Evolutionary conservation across 495 filamentous ascomycete genomes (phyloP), one percentile per base, ranked within the genome.

Genomic region (Beverwykella pulmonaria): DNA sequence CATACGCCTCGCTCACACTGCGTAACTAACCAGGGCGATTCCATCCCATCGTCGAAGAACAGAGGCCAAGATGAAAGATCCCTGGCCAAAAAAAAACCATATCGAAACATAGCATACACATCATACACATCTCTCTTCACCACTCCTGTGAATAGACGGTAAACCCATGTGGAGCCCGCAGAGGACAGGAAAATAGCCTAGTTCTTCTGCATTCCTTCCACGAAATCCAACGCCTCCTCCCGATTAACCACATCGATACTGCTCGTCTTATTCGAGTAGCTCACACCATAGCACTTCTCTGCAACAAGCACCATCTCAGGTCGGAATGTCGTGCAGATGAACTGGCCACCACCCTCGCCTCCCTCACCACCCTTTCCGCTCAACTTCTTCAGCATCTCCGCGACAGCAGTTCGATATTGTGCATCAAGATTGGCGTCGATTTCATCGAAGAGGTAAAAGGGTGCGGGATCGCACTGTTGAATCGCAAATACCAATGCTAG

Each of bases 361-460:
- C 22, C 44, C 25, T 64, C 60, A 19, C 65, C 61, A 12, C 63
- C 63, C 46, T 56, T 58, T 2, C 61, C 69, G 25, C 53, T 61
- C 39, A 75, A 23, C 53, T 68, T 63, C 41, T 90, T 80, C 19
- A 98, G 82, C 82, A 97, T 91, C 65, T 89, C 82, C 4, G 94
- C 94, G 23, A 97, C 93, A 0, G 93, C 93, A 2, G 93, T 96
- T 39, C 94, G 87, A 80, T 98, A 98, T 78, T 97, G 94, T 8
- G 93, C 92, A 77, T 99, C 94, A 22, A 99, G 85, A 75, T 98
- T 98, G 74, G 94, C 94, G 76, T 99, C 94, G 73, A 99, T 96
- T 79, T 99, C 94, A 75, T 99, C 94, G 67, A 99, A 99, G 67
- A 99, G 91, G 78, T 98, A 97, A 80, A 99, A 98, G 14, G 94